phyloP scores from a whole-genome alignment of 225 moss, liverwort and hornwort genomes.

The Marchantia paleacea region DNA sequence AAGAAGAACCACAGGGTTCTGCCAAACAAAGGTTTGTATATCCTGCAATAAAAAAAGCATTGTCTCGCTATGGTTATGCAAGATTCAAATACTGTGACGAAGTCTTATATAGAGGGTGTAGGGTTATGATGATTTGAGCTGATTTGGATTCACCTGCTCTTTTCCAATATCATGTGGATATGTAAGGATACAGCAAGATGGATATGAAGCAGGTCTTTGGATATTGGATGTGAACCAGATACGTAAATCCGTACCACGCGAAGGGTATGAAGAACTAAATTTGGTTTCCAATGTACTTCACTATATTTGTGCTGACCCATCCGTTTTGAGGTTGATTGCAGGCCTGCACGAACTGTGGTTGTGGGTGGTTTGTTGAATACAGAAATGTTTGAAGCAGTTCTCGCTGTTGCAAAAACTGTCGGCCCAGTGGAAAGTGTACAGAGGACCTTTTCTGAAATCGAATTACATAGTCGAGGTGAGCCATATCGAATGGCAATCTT shows the following conservation, averaged over 20 bases:
- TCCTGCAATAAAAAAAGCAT: neutral
- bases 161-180: neutral
- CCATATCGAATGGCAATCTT: neutral
- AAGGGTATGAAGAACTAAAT: too few relatives aligned
- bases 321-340: slow-evolving; percentile 31
- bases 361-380: slow-evolving; percentile 66
- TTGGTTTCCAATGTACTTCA: too few relatives aligned
- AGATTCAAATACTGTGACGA: neutral
- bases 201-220: neutral
- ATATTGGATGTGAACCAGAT: neutral
- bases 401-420: slow-evolving; percentile 63
- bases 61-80: neutral
- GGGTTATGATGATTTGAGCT: too few relatives aligned
- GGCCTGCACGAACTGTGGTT: slow-evolving; percentile 86
- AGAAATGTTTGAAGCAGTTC: slow-evolving; percentile 73
- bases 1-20: slow-evolving; percentile 11
- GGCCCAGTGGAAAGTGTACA: slow-evolving; percentile 70
- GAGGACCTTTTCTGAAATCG: slow-evolving; percentile 56
- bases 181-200: too few relatives aligned
- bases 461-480: slow-evolving; percentile 70
- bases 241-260: too few relatives aligned
- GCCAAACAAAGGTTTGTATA: slow-evolving; percentile 7
- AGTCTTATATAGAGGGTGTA: neutral
- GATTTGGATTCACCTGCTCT: too few relatives aligned
- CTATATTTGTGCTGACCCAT: neutral